Evolutionary conservation across 2,329 filamentous ascomycete species (phyloP).

Genomic region (Talaromyces sp.): DNA sequence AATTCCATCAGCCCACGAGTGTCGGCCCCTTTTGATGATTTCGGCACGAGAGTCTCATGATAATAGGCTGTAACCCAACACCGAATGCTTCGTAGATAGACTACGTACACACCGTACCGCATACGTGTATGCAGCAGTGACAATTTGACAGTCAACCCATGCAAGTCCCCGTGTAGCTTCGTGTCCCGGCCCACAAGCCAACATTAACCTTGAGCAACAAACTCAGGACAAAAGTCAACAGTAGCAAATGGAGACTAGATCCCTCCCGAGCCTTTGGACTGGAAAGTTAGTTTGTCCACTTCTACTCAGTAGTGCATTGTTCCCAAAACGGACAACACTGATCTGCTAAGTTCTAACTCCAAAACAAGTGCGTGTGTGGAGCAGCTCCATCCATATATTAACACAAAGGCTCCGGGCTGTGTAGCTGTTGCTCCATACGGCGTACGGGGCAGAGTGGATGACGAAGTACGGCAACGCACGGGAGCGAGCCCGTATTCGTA

Average conservation of each 20-base stretch:
- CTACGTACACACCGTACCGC: neutral
- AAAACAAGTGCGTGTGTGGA: neutral
- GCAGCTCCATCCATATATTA: neutral
- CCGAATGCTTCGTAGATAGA: neutral
- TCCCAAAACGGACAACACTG: neutral
- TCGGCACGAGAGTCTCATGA: neutral
- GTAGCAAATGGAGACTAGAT: neutral
- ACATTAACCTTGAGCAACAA: neutral
- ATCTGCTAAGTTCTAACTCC: neutral
- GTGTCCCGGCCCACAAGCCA: neutral
- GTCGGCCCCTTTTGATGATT: neutral
- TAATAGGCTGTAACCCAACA: neutral
- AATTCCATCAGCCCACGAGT: neutral
- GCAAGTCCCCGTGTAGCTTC: neutral
- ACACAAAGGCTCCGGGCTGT: neutral
- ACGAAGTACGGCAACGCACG: neutral
- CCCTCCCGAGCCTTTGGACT: slow-evolving; percentile 6
- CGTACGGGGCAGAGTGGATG: slow-evolving; percentile 1
- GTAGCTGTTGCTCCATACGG: slow-evolving; percentile 4
- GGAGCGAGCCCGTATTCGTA: neutral
- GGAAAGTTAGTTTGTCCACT: neutral
- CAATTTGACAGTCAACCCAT: neutral
- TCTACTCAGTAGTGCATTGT: neutral
- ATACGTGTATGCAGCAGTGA: neutral
- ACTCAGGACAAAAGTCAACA: neutral